Base-by-base conservation (phyloP, 192 early-diverging fungal species). In the Dissophora ornata region DNA sequence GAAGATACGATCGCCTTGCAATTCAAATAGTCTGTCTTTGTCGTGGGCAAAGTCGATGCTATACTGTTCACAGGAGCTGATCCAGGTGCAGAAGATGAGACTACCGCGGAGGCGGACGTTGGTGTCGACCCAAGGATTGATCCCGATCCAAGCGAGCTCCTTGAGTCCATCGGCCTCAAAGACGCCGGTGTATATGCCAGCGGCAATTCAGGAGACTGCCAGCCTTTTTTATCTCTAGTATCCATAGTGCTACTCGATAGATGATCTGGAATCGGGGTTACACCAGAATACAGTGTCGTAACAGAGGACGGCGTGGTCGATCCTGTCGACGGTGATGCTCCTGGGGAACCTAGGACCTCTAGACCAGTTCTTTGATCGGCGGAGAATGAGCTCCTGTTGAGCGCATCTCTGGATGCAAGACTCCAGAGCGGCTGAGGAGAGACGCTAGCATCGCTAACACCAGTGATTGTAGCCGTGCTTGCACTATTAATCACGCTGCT, bases 201-300 rank as follows among this genome's bases (percentile, higher is more conserved):
- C 3, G 68, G 68, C 2, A 58, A 70, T 28, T 70, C 68, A n/a
- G 58, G 41, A 22, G 62, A 70, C 15, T 32, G 34, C 26, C 58
- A 49, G 11, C 1, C 57, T 15, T 2, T 42, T 18, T 54, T 16
- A 16, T 48, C 48, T 6, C 24, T n/a, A 15, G 18, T 22, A 32
- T 52, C 68, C 0, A n/a, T 9, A 4, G 6, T 16, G 21, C 44
- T 28, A 18, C 0, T 24, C 0, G 44, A n/a, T 4, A 3, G 25
- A 32, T 28, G 5, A 15, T 30, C 41, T 11, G n/a, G 10, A 3
- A 46, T 44, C 21, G 15, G 5, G 3, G 24, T 4, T 22, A 57
- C 26, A 5, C 9, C 42, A 9, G 38, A 26, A 4, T 21, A 19
- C 36, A 26, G 32, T 1, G 19, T 40, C 18, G 53, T 4, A 21